A percentile compares a stretch with the other conserved stretches of the same genome.
Evolutionary conservation across 192 early-diverging fungal species (phyloP).

Genomic region (Coemansia sp.): DNA sequence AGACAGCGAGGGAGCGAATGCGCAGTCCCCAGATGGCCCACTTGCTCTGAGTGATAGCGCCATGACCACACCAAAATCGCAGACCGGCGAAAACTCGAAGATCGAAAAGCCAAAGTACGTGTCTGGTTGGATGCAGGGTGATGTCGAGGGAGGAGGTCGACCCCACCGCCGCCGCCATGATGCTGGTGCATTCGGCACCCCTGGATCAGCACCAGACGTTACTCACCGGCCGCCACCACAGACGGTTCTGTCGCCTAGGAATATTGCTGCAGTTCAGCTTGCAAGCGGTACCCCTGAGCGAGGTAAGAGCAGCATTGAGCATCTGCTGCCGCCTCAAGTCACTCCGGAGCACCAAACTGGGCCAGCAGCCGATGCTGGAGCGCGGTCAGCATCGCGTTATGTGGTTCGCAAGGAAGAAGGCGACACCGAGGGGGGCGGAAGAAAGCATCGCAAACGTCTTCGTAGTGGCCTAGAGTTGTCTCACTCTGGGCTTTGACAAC

Average conservation of each 20-base stretch:
- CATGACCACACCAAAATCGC: constrained; percentile 41
- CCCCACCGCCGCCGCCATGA: constrained; percentile 43
- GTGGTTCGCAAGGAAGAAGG: constrained; percentile 36
- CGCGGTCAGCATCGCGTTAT: constrained; percentile 34
- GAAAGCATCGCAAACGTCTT: constrained; percentile 38
- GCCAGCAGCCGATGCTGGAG: constrained; percentile 16
- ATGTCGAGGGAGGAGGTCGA: constrained; percentile 42
- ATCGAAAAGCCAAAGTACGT: constrained; percentile 24
- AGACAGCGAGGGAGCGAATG: background rate
- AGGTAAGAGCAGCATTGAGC: background rate
- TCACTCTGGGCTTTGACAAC: background rate
- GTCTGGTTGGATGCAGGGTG: constrained; percentile 31
- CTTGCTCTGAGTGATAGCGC: background rate
- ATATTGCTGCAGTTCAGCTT: constrained; percentile 31
- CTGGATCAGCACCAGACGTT: constrained; percentile 4
- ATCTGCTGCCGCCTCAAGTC: constrained; percentile 11
- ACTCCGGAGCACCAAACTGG: constrained; percentile 48
- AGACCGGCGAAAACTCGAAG: constrained; percentile 3
- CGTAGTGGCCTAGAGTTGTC: constrained; percentile 8
- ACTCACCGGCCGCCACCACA: constrained; percentile 27
- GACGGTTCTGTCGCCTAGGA: constrained; percentile 39
- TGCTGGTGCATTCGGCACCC: constrained; percentile 6
- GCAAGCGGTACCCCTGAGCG: constrained; percentile 18
- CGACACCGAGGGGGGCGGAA: constrained; percentile 37
- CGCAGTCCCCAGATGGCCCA: background rate